Base-by-base conservation (phyloP, 2,329 filamentous ascomycete genomes). In the Epichloe elymi region DNA sequence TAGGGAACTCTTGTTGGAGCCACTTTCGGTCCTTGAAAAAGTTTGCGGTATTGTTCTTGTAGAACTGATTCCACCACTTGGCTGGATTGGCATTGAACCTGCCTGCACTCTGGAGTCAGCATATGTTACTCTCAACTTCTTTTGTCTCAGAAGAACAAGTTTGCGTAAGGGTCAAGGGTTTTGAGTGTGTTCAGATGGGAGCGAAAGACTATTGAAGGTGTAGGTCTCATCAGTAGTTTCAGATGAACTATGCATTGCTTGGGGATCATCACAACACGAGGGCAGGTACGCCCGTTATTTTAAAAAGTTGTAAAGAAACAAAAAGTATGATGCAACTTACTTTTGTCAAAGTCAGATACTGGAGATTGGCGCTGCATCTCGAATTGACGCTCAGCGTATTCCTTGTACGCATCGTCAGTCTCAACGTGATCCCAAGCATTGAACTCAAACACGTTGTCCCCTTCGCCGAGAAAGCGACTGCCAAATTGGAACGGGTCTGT, bases 1-100 rank as follows among this genome's bases (percentile, higher is more conserved):
- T 72, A 0, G 93, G 93, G 57, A 98, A 98, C 67, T 98, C 93
- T 67, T 97, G 91, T 57, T 86, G 85, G 35, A 98, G 73, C 93
- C 93, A 98, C 66, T 97, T 97, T 56, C 93, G 80, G 65, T 98
- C 86, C 70, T 98, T 98, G 80, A 98, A 98, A 70, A 98, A 98
- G 64, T 97, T 97, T 61, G 84, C 80, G 19, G 86, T 87, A 69
- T 98, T 97, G 71, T 97, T 95, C 70, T 93, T 90, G 74, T 98
- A 98, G 70, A 98, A 98, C 51, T 86, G 72, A 63, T 98, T 93
- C 93, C 93, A 98, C 88, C 89, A 97, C 67, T 89, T 95, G 55
- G 88, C 90, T 0, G 93, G 93, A 57, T 94, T 80, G 44, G 76
- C 74, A 65, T 96, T 97, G 74, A 96, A 96, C 58, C 88, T 86